Percentiles rank a stretch among this genome's conserved stretches.
These are phyloP conservation scores for Saccharomyces hybrid DNA, from an alignment of 1,139 yeast genomes.

Conservation along the genomic window DNA sequence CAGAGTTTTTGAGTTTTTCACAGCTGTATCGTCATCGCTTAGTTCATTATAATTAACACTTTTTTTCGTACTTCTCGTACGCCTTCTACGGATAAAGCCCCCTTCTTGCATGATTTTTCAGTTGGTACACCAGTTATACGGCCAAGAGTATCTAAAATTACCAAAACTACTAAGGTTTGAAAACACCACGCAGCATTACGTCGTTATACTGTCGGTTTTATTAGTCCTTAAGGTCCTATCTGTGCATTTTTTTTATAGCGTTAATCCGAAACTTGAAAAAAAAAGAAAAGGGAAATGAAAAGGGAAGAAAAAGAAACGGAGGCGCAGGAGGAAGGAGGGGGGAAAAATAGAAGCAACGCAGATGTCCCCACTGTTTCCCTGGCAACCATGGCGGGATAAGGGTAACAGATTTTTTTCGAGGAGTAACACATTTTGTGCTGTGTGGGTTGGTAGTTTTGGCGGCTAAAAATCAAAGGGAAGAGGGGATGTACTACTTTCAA, in stretches of 20 bases:
- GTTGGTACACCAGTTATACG: neutral
- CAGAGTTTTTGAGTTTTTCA: slow-evolving; percentile 1
- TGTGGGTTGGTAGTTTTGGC: neutral
- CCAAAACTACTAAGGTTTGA: neutral
- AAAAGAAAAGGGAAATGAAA: neutral
- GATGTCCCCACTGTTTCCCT: neutral
- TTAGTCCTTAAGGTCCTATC: neutral
- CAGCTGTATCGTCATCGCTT: slow-evolving; percentile 8
- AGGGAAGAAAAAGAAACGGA: neutral
- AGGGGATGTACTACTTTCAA: neutral
- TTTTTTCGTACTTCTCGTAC: slow-evolving; percentile 15
- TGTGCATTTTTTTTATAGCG: neutral
- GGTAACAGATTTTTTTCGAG: neutral
- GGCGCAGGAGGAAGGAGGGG: neutral
- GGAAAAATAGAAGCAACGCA: neutral
- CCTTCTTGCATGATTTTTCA: slow-evolving; percentile 22
- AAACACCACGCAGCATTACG: neutral
- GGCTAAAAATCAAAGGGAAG: neutral
- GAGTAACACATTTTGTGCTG: neutral
- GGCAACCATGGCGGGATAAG: neutral
- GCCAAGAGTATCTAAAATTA: neutral
- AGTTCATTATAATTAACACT: slow-evolving; percentile 19
- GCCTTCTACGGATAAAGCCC: slow-evolving; percentile 24
- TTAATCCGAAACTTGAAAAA: neutral
- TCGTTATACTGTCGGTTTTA: neutral